Conservation (phyloP, 1,284 basidiomycete genomes). For the Flammula alnicola region DNA sequence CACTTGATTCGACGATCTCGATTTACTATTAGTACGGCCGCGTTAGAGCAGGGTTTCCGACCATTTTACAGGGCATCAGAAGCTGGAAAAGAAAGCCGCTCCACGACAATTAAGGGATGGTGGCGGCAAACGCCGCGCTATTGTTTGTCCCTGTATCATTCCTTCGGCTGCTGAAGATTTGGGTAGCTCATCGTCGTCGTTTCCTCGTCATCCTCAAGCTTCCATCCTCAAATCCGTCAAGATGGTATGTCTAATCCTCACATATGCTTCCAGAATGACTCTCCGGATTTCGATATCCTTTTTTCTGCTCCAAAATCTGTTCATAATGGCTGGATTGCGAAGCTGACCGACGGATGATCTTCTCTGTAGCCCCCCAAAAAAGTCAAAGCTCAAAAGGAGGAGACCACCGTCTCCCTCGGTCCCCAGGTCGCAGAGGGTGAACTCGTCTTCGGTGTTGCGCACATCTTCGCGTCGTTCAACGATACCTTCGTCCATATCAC, state of each 20-base stretch:
- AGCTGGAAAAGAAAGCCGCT: no score
- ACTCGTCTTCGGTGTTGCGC: constrained; percentile 94
- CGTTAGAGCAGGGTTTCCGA: no score
- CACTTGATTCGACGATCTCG: no score
- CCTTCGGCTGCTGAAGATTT: constrained; percentile 17
- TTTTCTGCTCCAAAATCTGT: constrained; percentile 25
- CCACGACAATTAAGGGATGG: no score
- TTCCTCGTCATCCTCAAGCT: constrained; percentile 36
- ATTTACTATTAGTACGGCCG: no score
- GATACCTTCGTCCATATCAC: constrained; percentile 99
- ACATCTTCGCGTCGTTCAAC: constrained; percentile 99
- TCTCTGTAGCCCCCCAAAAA: constrained; percentile 76
- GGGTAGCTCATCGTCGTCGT: constrained; percentile 15
- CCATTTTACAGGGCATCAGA: no score
- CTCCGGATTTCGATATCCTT: constrained; percentile 11
- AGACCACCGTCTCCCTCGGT: constrained; percentile 85
- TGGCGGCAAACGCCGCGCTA: not conserved
- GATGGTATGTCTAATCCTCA: constrained; percentile 39
- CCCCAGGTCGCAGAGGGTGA: constrained; percentile 96
- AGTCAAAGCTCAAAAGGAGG: constrained; percentile 78
- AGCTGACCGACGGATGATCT: constrained; percentile 39
- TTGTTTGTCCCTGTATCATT: constrained; percentile 33
- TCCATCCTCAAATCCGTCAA: constrained; percentile 29
- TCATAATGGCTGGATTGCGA: constrained; percentile 37
- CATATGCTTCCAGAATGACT: constrained; percentile 2